Evolutionary conservation across 2,329 filamentous ascomycete genomes (phyloP).

Genomic region (Monosporascus cannonballus): DNA sequence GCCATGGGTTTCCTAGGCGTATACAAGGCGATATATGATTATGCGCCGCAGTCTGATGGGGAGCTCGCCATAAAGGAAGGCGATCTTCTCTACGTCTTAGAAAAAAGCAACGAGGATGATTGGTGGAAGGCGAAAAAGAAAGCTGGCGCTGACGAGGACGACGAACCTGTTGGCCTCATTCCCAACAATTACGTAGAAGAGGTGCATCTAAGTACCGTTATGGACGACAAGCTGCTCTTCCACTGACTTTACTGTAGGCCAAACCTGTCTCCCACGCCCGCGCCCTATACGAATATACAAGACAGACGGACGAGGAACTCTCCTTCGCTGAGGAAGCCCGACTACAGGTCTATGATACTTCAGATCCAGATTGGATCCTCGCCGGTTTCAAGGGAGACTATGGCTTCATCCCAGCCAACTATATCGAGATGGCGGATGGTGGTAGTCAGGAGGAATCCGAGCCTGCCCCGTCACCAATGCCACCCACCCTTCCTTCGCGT

Average conservation of each 20-base stretch:
- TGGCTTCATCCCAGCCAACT: conserved; percentile 93
- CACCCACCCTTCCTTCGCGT: conserved; percentile 33
- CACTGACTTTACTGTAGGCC: conserved; percentile 41
- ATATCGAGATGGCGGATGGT: conserved; percentile 67
- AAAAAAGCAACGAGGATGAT: conserved; percentile 70
- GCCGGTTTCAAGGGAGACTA: conserved; percentile 80
- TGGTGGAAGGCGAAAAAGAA: conserved; percentile 98
- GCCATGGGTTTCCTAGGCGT: conserved; percentile 88
- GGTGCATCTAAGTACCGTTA: conserved; percentile 46
- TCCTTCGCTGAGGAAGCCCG: conserved; percentile 87
- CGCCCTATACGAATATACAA: conserved; percentile 95
- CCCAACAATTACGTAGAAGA: conserved; percentile 94
- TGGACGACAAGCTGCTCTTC: conserved; percentile 47
- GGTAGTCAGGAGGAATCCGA: conserved; percentile 32
- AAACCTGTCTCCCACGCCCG: conserved; percentile 65
- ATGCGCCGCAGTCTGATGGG: conserved; percentile 76
- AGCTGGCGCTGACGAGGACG: conserved; percentile 75
- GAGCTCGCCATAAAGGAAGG: conserved; percentile 82
- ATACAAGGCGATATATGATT: conserved; percentile 89
- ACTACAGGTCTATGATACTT: conserved; percentile 79
- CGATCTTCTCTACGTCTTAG: conserved; percentile 81
- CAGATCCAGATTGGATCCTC: conserved; percentile 94
- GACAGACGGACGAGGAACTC: conserved; percentile 95
- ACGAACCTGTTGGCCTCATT: conserved; percentile 83
- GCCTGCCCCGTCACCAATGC: conserved; percentile 20